These are phyloP conservation scores for Zhuliangozyma blackwelliae DNA, from an alignment of 1,139 yeast species.

Conservation along the genomic window DNA sequence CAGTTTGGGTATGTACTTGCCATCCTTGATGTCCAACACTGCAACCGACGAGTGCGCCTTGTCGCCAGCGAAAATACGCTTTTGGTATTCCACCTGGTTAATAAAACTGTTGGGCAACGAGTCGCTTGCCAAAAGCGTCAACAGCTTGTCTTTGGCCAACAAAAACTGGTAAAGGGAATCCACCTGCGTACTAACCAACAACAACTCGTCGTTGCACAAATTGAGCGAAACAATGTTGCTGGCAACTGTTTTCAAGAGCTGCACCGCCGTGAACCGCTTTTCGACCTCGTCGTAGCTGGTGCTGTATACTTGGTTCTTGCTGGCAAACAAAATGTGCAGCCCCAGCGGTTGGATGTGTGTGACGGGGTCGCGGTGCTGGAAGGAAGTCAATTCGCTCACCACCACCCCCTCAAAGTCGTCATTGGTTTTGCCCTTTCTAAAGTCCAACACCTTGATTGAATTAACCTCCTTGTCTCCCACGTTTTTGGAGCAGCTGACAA, in stretches of 20 bases:
- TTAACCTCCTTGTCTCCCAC: no score
- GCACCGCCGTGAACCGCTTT: slow-evolving; percentile 32
- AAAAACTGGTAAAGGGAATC: slow-evolving; percentile 35
- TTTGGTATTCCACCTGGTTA: slow-evolving; percentile 29
- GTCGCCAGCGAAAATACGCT: slow-evolving; percentile 36
- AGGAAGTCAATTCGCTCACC: slow-evolving; percentile 35
- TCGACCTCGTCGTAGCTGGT: slow-evolving; percentile 37
- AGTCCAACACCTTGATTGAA: slow-evolving; percentile 39
- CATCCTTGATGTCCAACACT: slow-evolving; percentile 17
- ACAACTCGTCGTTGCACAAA: slow-evolving; percentile 19
- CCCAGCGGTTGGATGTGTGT: slow-evolving; percentile 35
- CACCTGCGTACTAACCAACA: slow-evolving; percentile 33
- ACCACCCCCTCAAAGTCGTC: slow-evolving; percentile 9
- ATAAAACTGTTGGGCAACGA: slow-evolving; percentile 34
- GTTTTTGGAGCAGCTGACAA: slow-evolving; percentile 33
- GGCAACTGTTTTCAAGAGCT: slow-evolving; percentile 23
- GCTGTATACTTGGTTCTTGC: slow-evolving; percentile 28
- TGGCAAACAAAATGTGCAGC: slow-evolving; percentile 29
- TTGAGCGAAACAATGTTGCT: slow-evolving; percentile 37
- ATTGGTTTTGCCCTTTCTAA: slow-evolving; percentile 21
- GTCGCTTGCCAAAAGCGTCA: slow-evolving; percentile 25
- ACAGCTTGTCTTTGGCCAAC: slow-evolving; percentile 9
- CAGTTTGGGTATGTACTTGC: slow-evolving; percentile 6
- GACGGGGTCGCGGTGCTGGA: slow-evolving; percentile 33
- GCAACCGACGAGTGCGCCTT: slow-evolving; percentile 38